Evolutionary conservation across 345 rosid genomes (phyloP), one percentile per base, ranked within the genome.

Genomic region (Rhodamnia rubescens): DNA sequence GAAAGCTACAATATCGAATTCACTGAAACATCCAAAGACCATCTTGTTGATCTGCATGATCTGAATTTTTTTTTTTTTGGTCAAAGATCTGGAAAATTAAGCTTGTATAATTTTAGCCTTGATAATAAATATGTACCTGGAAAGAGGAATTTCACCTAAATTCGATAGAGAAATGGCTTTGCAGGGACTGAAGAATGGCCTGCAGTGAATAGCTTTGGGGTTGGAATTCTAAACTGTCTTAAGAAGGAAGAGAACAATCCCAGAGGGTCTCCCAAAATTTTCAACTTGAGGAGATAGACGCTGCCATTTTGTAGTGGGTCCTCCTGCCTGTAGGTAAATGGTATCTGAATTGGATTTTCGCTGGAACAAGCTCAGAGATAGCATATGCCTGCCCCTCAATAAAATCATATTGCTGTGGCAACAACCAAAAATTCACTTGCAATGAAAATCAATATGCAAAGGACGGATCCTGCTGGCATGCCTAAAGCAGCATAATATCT

Each of bases 171-270:
- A 84, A 47, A 88, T 90, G 42, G 95, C 87, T 86, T 85, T 87
- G 74, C 99, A 96, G 29, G 98, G 95, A 85, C 87, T 90, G 94
- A 92, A 97, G 90, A 97, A 94, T 75, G 96, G 95, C 95, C 98
- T 97, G 88, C 27, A 88, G 85, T 87, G 55, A 51, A 75, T 81
- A 64, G 40, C 78, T 64, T 44, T 74, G 59, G 13, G 59, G 26
- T 50, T 32, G 40, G 15, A 82, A 82, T 52, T 27, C 87, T 83
- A 15, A 75, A 14, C 36, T 44, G 32, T 14, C 18, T 53, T 20
- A 64, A 81, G 49, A 61, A 53, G 55, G 84, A 54, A 3, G 83
- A 61, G 86, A 86, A 86, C 86, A 81, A 64, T 44, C 84, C 55
- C 82, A 11, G 11, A 51, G 40, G 83, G 84, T 88, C 96, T 91